phyloP scores from a whole-genome alignment of 768 basidiomycete species.

The Cystofilobasidium bisporidii region DNA sequence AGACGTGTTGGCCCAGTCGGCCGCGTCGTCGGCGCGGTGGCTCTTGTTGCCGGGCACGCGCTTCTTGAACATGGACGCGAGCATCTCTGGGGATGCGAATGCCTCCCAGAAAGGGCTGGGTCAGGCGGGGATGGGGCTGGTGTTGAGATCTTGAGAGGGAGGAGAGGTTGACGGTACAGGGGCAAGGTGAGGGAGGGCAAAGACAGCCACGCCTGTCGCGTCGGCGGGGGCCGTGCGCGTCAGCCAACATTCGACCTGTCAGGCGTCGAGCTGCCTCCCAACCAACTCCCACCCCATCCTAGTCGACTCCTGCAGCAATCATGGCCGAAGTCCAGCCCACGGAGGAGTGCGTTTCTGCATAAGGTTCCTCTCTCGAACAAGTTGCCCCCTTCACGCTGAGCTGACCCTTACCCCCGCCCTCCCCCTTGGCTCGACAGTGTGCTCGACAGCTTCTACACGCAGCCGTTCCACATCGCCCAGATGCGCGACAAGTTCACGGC shows the following conservation, averaged over 20 bases:
- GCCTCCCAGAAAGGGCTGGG: too few species aligned
- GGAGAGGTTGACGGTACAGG: too few species aligned
- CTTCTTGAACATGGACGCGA: conserved; percentile 22
- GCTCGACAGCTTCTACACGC: conserved; percentile 4
- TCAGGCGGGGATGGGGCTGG: too few species aligned
- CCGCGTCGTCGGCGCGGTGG: background rate
- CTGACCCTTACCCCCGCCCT: background rate
- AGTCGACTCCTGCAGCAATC: background rate
- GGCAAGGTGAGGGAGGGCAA: background rate
- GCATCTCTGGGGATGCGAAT: too few species aligned
- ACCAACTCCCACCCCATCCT: background rate
- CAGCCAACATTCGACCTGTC: conserved; percentile 3
- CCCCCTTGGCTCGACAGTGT: background rate
- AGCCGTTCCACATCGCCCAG: conserved; percentile 15
- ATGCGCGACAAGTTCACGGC: conserved; percentile 26
- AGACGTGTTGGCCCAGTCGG: background rate
- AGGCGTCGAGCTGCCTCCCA: too few species aligned
- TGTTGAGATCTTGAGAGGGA: too few species aligned
- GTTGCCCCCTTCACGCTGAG: background rate
- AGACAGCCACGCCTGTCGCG: background rate
- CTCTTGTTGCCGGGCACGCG: background rate
- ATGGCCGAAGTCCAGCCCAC: background rate
- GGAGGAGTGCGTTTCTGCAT: background rate
- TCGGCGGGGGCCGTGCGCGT: background rate
- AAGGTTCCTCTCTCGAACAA: background rate